phyloP scores from a whole-genome alignment of 306 rosid species.

The Urtica urens region DNA sequence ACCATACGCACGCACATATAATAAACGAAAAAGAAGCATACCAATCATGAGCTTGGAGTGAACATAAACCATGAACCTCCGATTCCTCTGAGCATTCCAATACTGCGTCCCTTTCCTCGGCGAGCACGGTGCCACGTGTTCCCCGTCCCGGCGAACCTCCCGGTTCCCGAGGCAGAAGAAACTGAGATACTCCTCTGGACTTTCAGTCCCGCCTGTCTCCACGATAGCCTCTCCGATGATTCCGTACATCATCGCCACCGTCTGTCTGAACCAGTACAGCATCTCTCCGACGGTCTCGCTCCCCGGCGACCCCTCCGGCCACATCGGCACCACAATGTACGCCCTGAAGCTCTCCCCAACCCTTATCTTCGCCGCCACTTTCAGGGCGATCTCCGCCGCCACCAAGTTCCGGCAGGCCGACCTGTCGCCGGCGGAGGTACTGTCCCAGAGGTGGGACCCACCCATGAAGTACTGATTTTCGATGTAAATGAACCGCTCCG shows the following conservation, averaged over 20 bases:
- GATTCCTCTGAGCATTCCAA: conserved; percentile 65
- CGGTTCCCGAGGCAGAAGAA: conserved; percentile 93
- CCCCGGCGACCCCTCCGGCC: conserved; percentile 92
- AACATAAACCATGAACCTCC: conserved; percentile 95
- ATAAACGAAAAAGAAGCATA: too few species aligned
- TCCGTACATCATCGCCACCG: conserved; percentile 79
- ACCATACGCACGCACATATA: too few species aligned
- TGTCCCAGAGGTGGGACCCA: conserved; percentile 80
- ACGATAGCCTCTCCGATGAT: conserved; percentile 71
- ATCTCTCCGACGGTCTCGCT: conserved; percentile 79
- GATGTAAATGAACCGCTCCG: conserved; percentile 68
- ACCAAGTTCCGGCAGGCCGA: conserved; percentile 77
- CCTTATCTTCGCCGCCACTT: conserved; percentile 61
- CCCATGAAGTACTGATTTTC: conserved; percentile 95
- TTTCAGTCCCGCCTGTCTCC: conserved; percentile 52
- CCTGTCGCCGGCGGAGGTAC: too few species aligned
- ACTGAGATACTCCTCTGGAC: conserved; percentile 83
- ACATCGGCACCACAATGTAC: conserved; percentile 87
- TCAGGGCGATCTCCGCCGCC: conserved; percentile 82
- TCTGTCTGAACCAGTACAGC: conserved; percentile 77
- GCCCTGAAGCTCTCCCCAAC: conserved; percentile 73
- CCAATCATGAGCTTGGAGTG: conserved; percentile 98
- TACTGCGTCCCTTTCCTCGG: conserved; percentile 60
- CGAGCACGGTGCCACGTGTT: conserved; percentile 55
- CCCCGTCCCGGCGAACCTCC: conserved; percentile 44